These are phyloP conservation scores for Lipomyces orientalis DNA, from an alignment of 805 yeast species.

Conservation along the genomic window DNA sequence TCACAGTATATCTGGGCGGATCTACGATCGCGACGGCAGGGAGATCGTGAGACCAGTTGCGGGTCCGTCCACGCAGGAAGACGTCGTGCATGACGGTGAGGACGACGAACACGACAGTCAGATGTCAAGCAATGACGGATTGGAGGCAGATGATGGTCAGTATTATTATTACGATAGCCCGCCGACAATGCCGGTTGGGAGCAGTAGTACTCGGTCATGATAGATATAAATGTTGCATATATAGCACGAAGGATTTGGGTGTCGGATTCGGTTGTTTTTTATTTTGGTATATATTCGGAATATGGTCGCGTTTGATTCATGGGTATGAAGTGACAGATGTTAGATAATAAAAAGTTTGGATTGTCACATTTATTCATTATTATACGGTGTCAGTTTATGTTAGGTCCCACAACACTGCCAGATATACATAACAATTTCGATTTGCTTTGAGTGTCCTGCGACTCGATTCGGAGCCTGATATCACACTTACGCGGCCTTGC, in stretches of 20 bases:
- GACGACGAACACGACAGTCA: background rate
- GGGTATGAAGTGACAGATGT: background rate
- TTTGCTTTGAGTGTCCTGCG: too few species aligned
- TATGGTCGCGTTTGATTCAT: background rate
- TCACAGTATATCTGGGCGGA: conserved; percentile 30
- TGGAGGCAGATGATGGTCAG: conserved; percentile 8
- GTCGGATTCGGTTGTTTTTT: background rate
- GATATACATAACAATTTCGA: background rate
- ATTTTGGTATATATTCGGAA: background rate
- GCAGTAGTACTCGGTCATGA: background rate
- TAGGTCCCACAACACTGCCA: background rate
- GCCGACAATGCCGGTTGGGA: background rate
- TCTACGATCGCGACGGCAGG: conserved; percentile 32
- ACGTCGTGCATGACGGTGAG: background rate
- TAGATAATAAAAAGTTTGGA: background rate
- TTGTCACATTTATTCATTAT: background rate
- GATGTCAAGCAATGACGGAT: background rate
- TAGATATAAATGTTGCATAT: background rate
- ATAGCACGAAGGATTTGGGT: background rate
- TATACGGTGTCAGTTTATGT: too few species aligned
- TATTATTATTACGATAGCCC: background rate
- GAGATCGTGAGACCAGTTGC: conserved; percentile 15
- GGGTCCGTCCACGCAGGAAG: background rate
- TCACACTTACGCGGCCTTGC: too few species aligned
- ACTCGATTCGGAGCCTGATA: too few species aligned